phyloP scores from a whole-genome alignment of 192 early-diverging fungal genomes.

The Entomortierella beljakovae region DNA sequence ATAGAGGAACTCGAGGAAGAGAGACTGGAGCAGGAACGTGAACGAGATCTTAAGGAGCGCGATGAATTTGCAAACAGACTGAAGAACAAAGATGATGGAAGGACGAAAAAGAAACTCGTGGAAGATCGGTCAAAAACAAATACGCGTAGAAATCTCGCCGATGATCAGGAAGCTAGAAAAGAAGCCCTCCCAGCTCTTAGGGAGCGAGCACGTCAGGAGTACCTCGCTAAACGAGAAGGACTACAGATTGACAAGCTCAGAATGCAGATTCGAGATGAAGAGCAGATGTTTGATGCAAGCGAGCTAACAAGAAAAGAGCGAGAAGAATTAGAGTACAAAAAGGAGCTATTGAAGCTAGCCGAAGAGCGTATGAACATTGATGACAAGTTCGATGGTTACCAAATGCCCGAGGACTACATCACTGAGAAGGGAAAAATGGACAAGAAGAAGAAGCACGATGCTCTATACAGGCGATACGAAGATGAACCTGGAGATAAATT shows the following conservation, averaged over 20 bases:
- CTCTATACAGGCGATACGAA: slow-evolving; percentile 90
- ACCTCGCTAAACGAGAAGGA: slow-evolving; percentile 88
- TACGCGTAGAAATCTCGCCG: slow-evolving; percentile 83
- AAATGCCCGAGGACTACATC: slow-evolving; percentile 95
- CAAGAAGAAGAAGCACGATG: slow-evolving; percentile 91
- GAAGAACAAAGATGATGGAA: slow-evolving; percentile 84
- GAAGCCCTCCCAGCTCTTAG: slow-evolving; percentile 83
- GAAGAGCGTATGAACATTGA: slow-evolving; percentile 85
- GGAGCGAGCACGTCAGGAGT: slow-evolving; percentile 89
- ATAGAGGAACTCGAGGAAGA: slow-evolving; percentile 63
- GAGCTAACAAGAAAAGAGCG: slow-evolving; percentile 83
- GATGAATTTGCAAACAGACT: slow-evolving; percentile 91
- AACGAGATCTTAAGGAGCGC: slow-evolving; percentile 84
- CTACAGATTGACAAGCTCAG: slow-evolving; percentile 81
- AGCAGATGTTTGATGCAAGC: slow-evolving; percentile 79
- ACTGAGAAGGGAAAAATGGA: slow-evolving; percentile 98
- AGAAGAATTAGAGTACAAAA: slow-evolving; percentile 84
- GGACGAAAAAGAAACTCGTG: slow-evolving; percentile 80
- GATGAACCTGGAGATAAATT: slow-evolving; percentile 76
- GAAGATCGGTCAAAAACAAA: slow-evolving; percentile 78
- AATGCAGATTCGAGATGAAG: slow-evolving; percentile 88
- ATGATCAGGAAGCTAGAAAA: slow-evolving; percentile 77
- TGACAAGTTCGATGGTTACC: slow-evolving; percentile 85
- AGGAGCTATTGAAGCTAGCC: slow-evolving; percentile 85
- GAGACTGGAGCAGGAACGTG: slow-evolving; percentile 62